These are phyloP conservation scores for Gossypium herbaceum DNA, from an alignment of 345 rosid genomes.

Conservation along the genomic window DNA sequence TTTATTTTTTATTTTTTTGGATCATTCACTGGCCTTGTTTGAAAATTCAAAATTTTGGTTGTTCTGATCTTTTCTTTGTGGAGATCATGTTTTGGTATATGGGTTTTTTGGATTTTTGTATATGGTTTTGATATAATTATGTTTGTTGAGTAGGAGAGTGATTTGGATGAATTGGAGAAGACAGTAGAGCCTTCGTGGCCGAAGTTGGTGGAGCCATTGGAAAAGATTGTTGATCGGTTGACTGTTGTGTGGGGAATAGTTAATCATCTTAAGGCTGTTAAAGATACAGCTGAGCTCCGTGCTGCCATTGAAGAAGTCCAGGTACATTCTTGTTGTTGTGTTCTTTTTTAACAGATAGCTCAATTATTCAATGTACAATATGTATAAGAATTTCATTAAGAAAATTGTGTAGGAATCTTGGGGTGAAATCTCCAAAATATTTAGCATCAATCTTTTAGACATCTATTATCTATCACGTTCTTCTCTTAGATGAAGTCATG, in stretches of 20 bases:
- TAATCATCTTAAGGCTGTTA: slow-evolving; percentile 79
- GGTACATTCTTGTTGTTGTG: slow-evolving; percentile 28
- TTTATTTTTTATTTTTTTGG: background rate
- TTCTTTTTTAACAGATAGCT: background rate
- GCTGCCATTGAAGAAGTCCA: slow-evolving; percentile 92
- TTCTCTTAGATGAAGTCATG: background rate
- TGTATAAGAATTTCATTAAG: background rate
- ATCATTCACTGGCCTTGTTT: background rate
- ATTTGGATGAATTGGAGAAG: slow-evolving; percentile 67
- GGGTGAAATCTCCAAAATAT: background rate
- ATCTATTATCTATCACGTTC: background rate
- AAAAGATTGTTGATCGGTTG: slow-evolving; percentile 67
- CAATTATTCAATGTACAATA: background rate
- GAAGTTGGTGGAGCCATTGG: slow-evolving; percentile 82
- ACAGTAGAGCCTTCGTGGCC: slow-evolving; percentile 79
- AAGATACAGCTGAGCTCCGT: slow-evolving; percentile 82
- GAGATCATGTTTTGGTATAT: background rate
- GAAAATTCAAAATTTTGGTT: background rate
- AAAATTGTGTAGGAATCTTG: background rate
- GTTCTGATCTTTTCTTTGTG: background rate
- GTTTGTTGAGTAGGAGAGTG: slow-evolving; percentile 47
- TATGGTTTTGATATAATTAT: slow-evolving; percentile 3
- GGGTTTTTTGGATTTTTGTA: slow-evolving; percentile 10
- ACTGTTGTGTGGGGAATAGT: slow-evolving; percentile 73
- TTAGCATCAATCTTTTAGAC: background rate